A percentile compares a stretch with the other conserved stretches of the same genome.
phyloP scores from a whole-genome alignment of 164 flowering plant genomes.

The Protea cynaroides region DNA sequence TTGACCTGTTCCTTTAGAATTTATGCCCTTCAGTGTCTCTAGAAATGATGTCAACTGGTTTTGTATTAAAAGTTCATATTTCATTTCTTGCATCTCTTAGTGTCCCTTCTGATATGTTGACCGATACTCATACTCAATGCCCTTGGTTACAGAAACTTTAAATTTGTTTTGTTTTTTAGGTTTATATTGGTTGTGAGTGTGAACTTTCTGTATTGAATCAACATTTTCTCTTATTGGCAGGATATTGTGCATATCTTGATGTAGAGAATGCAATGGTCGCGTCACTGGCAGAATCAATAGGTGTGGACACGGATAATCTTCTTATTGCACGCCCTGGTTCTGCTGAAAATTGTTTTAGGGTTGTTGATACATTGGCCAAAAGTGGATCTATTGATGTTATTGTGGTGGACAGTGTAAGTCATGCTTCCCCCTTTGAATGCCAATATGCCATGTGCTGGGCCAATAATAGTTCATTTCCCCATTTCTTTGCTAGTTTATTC shows the following conservation, averaged over 20 bases:
- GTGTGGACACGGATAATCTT: conserved; percentile 59
- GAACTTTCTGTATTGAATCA: neutral
- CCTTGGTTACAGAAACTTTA: no score
- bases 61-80: no score
- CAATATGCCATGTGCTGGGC: neutral
- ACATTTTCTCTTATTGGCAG: conserved; percentile 33
- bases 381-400: conserved; percentile 70
- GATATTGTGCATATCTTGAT: conserved; percentile 91
- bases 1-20: neutral
- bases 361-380: conserved; percentile 40
- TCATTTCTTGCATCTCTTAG: no score
- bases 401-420: conserved; percentile 87
- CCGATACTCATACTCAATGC: no score
- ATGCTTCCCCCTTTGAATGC: neutral
- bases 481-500: no score
- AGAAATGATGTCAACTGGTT: no score
- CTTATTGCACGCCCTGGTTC: conserved; percentile 63
- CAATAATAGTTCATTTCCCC: no score
- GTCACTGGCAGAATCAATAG: conserved; percentile 64
- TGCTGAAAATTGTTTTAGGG: conserved; percentile 61
- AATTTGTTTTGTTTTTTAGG: neutral
- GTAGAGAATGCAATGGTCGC: conserved; percentile 79
- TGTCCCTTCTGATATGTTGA: no score
- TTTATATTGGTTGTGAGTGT: neutral
- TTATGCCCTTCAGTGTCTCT: no score